These are phyloP conservation scores for Aquilaria malaccensis DNA, from an alignment of 345 rosid species.

Conservation along the genomic window DNA sequence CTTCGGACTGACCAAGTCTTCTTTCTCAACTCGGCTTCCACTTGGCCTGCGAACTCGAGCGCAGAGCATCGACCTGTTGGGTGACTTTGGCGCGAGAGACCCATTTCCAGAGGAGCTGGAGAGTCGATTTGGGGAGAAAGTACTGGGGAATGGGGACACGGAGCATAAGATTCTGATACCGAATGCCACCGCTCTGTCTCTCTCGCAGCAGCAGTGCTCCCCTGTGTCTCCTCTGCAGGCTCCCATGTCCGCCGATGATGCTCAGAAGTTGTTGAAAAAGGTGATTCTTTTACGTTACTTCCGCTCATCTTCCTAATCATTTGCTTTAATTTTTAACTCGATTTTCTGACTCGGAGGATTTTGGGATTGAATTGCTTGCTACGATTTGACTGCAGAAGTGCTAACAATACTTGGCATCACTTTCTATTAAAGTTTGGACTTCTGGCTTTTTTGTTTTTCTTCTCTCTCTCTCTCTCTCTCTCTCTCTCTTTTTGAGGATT, in stretches of 20 bases:
- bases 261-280: constrained; percentile 58
- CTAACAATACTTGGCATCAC: no score
- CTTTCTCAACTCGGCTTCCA: constrained; percentile 11
- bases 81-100: constrained; percentile 73
- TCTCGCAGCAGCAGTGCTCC: constrained; percentile 51
- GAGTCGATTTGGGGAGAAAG: constrained; percentile 77
- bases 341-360: no score
- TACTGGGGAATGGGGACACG: constrained; percentile 51
- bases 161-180: constrained; percentile 94
- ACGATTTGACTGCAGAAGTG: no score
- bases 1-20: not conserved
- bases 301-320: no score
- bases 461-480: no score
- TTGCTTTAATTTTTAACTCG: no score
- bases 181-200: constrained; percentile 59
- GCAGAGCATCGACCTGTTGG: constrained; percentile 25
- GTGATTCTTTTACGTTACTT: constrained; percentile 19
- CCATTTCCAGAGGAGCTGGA: constrained; percentile 77
- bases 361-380: no score
- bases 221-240: constrained; percentile 55
- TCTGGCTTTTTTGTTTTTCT: no score
- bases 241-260: constrained; percentile 62
- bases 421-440: no score
- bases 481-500: no score
- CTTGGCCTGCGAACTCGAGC: constrained; percentile 21